Conservation (phyloP, 1,284 basidiomycete species). For the Laetiporus sulphureus region DNA sequence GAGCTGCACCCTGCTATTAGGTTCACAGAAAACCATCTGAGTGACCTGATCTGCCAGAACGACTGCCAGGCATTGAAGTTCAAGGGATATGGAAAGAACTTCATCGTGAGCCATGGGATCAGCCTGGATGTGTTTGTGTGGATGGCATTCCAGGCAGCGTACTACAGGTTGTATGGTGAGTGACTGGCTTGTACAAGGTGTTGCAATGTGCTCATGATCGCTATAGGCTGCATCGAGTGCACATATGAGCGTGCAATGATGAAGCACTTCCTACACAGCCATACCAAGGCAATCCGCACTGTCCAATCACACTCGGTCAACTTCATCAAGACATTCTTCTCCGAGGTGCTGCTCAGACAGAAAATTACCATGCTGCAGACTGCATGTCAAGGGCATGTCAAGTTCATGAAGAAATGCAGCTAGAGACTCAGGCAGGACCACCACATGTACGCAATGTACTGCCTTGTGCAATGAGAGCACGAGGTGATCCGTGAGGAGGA, state of each 20-base stretch:
- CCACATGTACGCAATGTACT: conserved; percentile 84
- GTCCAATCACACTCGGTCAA: conserved; percentile 83
- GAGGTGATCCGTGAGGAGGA: conserved; percentile 33
- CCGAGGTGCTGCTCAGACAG: conserved; percentile 61
- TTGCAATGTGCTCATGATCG: conserved; percentile 1
- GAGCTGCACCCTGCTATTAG: conserved; percentile 83
- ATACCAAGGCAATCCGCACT: conserved; percentile 92
- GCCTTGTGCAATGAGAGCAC: conserved; percentile 72
- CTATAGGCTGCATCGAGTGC: conserved; percentile 77
- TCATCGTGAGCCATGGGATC: conserved; percentile 88
- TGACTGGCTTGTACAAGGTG: conserved; percentile 1
- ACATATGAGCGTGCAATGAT: conserved; percentile 99
- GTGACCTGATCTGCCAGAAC: conserved; percentile 97
- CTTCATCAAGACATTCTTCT: conserved; percentile 87
- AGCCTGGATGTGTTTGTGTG: conserved; percentile 94
- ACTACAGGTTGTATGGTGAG: conserved; percentile 87
- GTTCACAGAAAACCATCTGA: conserved; percentile 91
- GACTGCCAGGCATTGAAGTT: conserved; percentile 92
- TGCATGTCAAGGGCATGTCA: conserved; percentile 86
- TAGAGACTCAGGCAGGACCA: conserved; percentile 89
- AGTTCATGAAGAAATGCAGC: conserved; percentile 82
- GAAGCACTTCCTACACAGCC: conserved; percentile 89
- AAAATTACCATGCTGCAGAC: conserved; percentile 76
- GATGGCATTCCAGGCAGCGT: conserved; percentile 96
- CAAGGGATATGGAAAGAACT: conserved; percentile 73